Base-by-base conservation (phyloP, 2,329 filamentous ascomycete species). In the Talaromyces sp. region DNA sequence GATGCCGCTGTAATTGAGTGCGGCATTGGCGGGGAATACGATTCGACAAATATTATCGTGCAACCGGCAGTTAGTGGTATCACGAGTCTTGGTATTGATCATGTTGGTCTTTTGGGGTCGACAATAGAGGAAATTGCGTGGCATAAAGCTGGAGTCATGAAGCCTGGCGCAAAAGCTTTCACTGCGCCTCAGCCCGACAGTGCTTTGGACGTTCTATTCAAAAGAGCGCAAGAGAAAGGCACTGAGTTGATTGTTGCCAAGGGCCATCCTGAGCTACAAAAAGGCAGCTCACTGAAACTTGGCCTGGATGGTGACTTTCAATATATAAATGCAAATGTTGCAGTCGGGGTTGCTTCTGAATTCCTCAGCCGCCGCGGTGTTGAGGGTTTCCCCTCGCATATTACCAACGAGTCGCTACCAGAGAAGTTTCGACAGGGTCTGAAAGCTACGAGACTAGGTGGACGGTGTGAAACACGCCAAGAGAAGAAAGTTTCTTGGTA, bases 71-170 rank as follows among this genome's bases (percentile, higher is more conserved):
- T 87, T 1, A 84, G 86, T 1, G 89, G 88, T 0, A 86, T 97
- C 41, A 88, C 91, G 21, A 91, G 88, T 68, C 74, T 97, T 50
- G 92, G 91, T 3, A 88, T 96, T 62, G 92, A 97, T 68, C 92
- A 97, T 73, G 86, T 88, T 0, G 85, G 83, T 4, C 86, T 96
- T 81, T 80, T 97, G 38, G 92, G 92, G 11, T 81, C 83, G 41
- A 92, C 91, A 0, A 83, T 93, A 56, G 87, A 89, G 60, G 80
- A 91, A 69, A 96, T 96, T 65, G 87, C 92, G 3, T 96, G 92
- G 92, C 90, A 96, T 72, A 97, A 97, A 74, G 88, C 88, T 7
- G 92, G 92, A 0, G 90, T 97, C 51, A 88, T 95, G 72, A 96
- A 95, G 73, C 56, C 74, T 0, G 85, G 83, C 0, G 82, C 82